A percentile compares a stretch with the other conserved stretches of the same genome.
phyloP scores from a whole-genome alignment of 495 filamentous ascomycete species.

The Margaritispora aquatica region DNA sequence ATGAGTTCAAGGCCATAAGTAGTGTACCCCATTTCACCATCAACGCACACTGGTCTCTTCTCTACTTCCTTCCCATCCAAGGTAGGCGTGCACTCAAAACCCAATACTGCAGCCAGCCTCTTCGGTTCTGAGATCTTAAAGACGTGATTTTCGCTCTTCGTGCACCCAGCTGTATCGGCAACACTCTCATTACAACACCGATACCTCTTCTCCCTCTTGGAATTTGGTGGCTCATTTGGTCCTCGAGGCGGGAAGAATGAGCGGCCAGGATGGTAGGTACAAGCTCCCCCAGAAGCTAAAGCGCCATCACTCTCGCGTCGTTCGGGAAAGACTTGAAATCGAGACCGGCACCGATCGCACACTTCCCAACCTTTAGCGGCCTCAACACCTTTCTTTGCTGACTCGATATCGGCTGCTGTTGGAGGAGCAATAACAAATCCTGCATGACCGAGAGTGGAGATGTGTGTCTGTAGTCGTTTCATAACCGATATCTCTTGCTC shows the following conservation, averaged over 20 bases:
- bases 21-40: slow-evolving; percentile 98
- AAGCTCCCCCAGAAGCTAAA: slow-evolving; percentile 68
- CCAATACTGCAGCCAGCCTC: slow-evolving; percentile 67
- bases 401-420: slow-evolving; percentile 50
- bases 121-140: slow-evolving; percentile 78
- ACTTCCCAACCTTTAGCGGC: slow-evolving; percentile 69
- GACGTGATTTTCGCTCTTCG: slow-evolving; percentile 63
- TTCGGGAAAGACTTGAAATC: slow-evolving; percentile 91
- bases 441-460: slow-evolving; percentile 51
- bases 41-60: slow-evolving; percentile 61
- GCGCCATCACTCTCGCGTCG: slow-evolving; percentile 74
- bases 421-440: slow-evolving; percentile 70
- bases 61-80: slow-evolving; percentile 40
- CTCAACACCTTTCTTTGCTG: slow-evolving; percentile 57
- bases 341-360: slow-evolving; percentile 78
- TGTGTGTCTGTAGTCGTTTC: slow-evolving; percentile 48
- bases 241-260: slow-evolving; percentile 41
- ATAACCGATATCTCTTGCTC: slow-evolving; percentile 64
- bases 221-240: slow-evolving; percentile 34
- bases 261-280: slow-evolving; percentile 71
- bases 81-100: slow-evolving; percentile 70
- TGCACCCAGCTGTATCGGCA: slow-evolving; percentile 68
- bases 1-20: slow-evolving; percentile 80
- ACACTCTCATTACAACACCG: slow-evolving; percentile 71
- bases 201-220: slow-evolving; percentile 51